Conservation (phyloP, 2,329 filamentous ascomycete genomes). For the Aaosphaeria arxii region DNA sequence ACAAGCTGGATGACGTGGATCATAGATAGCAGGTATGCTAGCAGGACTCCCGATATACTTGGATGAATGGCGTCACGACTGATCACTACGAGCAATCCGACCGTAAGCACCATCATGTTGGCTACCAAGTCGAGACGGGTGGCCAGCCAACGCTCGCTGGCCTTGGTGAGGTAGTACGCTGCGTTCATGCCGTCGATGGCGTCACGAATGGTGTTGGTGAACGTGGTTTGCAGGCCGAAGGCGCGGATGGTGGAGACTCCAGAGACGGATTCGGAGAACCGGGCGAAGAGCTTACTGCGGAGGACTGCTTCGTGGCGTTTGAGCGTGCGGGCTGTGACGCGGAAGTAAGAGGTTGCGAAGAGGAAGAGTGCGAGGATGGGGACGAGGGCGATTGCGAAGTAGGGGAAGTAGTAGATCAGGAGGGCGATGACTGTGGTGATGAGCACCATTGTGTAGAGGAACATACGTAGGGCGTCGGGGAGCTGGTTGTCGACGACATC, state of each 20-base stretch:
- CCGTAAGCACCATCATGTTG: conserved; percentile 84
- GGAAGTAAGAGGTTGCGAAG: conserved; percentile 94
- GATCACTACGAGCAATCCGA: conserved; percentile 78
- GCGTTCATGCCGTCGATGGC: conserved; percentile 90
- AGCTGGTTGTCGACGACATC: neutral
- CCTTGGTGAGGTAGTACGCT: conserved; percentile 96
- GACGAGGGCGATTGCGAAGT: conserved; percentile 76
- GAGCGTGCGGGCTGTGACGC: conserved; percentile 90
- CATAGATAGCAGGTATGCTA: conserved; percentile 97
- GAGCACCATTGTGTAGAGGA: neutral
- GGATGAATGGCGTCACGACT: conserved; percentile 63
- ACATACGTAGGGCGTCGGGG: neutral
- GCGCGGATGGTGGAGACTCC: conserved; percentile 94
- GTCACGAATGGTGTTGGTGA: conserved; percentile 94
- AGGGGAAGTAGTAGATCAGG: conserved; percentile 77
- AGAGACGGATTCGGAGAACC: conserved; percentile 95
- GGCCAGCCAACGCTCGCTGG: conserved; percentile 84
- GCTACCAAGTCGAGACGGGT: conserved; percentile 94
- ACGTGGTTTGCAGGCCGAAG: conserved; percentile 83
- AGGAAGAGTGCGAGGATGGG: conserved; percentile 80
- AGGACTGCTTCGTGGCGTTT: conserved; percentile 95
- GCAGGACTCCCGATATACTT: conserved; percentile 79
- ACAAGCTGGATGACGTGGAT: conserved; percentile 99
- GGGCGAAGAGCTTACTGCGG: conserved; percentile 92
- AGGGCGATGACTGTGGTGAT: conserved; percentile 70